phyloP scores from a whole-genome alignment of 129 eudicot genomes.

The Escallonia rubra region DNA sequence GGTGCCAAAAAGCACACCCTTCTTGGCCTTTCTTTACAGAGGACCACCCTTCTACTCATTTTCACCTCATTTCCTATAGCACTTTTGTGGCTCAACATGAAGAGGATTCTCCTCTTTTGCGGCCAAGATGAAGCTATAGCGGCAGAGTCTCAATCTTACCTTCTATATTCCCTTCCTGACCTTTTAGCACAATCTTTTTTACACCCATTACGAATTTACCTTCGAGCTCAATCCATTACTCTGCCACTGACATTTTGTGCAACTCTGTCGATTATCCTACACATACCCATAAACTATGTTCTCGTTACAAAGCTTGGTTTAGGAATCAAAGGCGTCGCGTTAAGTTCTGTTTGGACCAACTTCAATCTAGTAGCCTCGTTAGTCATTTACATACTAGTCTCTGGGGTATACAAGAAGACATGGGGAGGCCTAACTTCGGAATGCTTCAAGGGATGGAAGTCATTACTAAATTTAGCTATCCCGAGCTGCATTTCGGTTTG shows the following conservation, averaged over 20 bases:
- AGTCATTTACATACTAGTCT: conserved; percentile 41
- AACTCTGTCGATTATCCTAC: conserved; percentile 46
- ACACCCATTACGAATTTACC: conserved; percentile 78
- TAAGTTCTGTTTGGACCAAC: conserved; percentile 57
- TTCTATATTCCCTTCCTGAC: conserved; percentile 59
- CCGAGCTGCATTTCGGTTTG: conserved; percentile 92
- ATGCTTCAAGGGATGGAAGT: conserved; percentile 43
- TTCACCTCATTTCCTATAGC: conserved; percentile 47
- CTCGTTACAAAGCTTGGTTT: conserved; percentile 48
- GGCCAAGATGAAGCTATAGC: conserved; percentile 69
- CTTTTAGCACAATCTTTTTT: conserved; percentile 65
- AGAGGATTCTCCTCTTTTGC: conserved; percentile 43
- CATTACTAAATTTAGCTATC: conserved; percentile 49
- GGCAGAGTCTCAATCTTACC: conserved; percentile 55
- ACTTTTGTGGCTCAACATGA: conserved; percentile 61
- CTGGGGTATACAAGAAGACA: conserved; percentile 51
- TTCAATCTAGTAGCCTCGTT: conserved; percentile 53
- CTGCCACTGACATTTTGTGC: conserved; percentile 72
- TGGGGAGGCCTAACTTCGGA: conserved; percentile 49
- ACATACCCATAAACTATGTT: conserved; percentile 63
- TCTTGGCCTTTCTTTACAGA: conserved; percentile 55
- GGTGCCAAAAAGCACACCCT: conserved; percentile 56
- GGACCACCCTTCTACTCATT: conserved; percentile 49
- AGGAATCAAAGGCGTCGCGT: conserved; percentile 69
- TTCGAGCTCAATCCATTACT: conserved; percentile 69